Evolutionary conservation across 805 yeast species (phyloP).

Genomic region (Ogataea nakhonphanomensis): DNA sequence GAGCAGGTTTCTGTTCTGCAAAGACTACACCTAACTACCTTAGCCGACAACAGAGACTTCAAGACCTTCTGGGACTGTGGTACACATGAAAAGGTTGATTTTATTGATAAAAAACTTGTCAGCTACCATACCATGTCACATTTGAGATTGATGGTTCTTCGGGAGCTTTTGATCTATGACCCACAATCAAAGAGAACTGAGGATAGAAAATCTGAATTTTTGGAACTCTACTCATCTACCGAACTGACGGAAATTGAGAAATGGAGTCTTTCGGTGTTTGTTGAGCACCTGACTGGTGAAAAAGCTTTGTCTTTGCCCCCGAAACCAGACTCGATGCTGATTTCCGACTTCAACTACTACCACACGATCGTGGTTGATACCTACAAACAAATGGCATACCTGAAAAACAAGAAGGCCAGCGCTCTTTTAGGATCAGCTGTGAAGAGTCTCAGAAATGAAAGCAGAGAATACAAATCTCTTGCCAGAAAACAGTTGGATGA

Average conservation of each 20-base stretch:
- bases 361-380: conserved; percentile 24
- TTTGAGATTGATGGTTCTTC: conserved; percentile 36
- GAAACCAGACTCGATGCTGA: conserved; percentile 16
- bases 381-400: conserved; percentile 17
- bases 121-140: conserved; percentile 25
- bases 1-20: conserved; percentile 15
- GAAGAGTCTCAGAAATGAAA: conserved; percentile 14
- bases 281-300: conserved; percentile 8
- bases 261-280: conserved; percentile 31
- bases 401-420: conserved; percentile 2
- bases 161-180: conserved; percentile 39
- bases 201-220: conserved; percentile 18
- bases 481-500: conserved; percentile 12
- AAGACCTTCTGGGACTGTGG: conserved; percentile 52
- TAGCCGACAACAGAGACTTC: conserved; percentile 60
- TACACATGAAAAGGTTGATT: conserved; percentile 28
- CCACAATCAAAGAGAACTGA: conserved; percentile 26
- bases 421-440: conserved; percentile 1
- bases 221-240: conserved; percentile 6
- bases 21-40: conserved; percentile 23
- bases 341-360: conserved; percentile 23
- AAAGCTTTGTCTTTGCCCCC: conserved; percentile 8
- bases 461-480: conserved; percentile 15
- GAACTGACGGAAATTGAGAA: conserved; percentile 36
- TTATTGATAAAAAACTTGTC: conserved; percentile 19